These are phyloP conservation scores for Eimeria acervulina DNA, from an alignment of 169 alveolate genomes.

Conservation along the genomic window DNA sequence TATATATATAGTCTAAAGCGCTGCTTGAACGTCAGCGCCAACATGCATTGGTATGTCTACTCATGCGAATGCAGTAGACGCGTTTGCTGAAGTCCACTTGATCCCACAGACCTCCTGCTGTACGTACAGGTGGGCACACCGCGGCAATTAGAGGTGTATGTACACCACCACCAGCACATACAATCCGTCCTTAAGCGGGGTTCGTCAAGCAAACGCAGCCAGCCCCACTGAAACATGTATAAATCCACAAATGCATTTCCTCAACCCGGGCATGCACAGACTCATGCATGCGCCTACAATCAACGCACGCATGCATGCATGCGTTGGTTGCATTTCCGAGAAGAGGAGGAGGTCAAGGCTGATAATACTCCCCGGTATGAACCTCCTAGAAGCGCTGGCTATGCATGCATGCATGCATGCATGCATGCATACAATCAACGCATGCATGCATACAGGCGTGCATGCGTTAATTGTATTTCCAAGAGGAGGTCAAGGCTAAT, in stretches of 20 bases:
- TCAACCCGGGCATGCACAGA: too few species aligned
- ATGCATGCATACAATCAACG: background rate
- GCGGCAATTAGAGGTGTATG: background rate
- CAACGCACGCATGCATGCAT: too few species aligned
- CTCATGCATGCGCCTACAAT: too few species aligned
- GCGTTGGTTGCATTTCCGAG: too few species aligned
- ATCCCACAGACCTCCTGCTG: background rate
- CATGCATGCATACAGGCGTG: background rate
- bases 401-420: background rate
- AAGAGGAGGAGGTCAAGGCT: too few species aligned
- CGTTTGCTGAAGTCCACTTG: background rate
- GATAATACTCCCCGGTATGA: background rate
- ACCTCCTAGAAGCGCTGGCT: background rate
- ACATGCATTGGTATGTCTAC: background rate
- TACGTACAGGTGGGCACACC: background rate
- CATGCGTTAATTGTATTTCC: background rate
- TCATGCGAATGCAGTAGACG: background rate
- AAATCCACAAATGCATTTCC: background rate
- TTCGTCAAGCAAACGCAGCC: background rate
- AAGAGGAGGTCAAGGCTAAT: slow-evolving; percentile 25
- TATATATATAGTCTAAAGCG: too few species aligned
- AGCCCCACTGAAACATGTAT: background rate
- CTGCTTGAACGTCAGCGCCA: too few species aligned
- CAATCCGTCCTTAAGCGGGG: background rate
- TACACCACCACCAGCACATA: background rate